Evolutionary conservation across 2,329 filamentous ascomycete species (phyloP), one percentile per base, ranked within the genome.

Genomic region (Pseudomassariella vexata): DNA sequence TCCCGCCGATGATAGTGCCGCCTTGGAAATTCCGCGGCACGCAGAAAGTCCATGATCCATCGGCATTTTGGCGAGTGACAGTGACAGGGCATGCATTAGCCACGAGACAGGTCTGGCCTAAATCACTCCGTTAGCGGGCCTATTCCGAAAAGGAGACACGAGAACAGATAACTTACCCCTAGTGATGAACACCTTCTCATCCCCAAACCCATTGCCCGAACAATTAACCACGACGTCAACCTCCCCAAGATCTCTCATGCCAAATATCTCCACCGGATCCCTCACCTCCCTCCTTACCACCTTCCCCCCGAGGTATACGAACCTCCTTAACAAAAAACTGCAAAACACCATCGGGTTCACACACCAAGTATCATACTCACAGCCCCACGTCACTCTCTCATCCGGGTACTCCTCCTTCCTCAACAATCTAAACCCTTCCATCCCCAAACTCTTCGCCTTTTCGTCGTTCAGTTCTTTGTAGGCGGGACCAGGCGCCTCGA

Each of bases 1-100:
- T 83, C 0, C 79, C 79, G 5, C 79, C 79, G 14, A 83, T 70
- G 23, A 83, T 62, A 0, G 78, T 82, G 3, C 79, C 79, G 3
- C 78, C 78, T 20, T 72, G 62, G 17, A 77, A 70, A 7, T 68
- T 70, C 3, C 79, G 66, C 1, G 79, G 76, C 5, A 83, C 73
- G 27, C 68, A 67, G 40, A 82, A 82, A 1, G 68, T 66, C 74
- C 76, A 81, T 7, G 62, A 67, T 0, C 79, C 79, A 47, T 82
- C 76, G 1, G 63, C 62, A 45, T 76, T 72, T 42, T 84, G 76
- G 17, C 71, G 64, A 3, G 79, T 83, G 14, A 83, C 61, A 0
- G 51, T 50, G 1, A 53, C 54, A 3, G 50, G 38, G 20, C 49
- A 46, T 1, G 45, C 28, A 9, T 66, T 52, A 16, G 63, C 51